Percentiles rank a stretch among this genome's conserved stretches.
Evolutionary conservation across 176 grass and related monocot genomes (phyloP).

Genomic region (Juncus effusus): DNA sequence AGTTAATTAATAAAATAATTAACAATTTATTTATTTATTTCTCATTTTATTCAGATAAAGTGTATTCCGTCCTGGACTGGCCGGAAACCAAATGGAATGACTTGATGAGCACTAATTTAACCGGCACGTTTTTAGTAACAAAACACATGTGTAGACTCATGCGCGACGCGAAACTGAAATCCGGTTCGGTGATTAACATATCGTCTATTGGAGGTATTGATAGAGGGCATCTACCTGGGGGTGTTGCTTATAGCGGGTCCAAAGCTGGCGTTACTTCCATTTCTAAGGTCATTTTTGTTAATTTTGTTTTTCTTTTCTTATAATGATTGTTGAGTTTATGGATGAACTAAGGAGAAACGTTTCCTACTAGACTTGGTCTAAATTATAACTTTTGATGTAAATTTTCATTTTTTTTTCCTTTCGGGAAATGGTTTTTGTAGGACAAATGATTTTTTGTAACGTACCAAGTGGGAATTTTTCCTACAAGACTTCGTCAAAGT

Average conservation of each 20-base stretch:
- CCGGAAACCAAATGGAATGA: conserved; percentile 41
- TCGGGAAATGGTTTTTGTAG: too few relatives aligned
- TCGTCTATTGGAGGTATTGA: conserved; percentile 30
- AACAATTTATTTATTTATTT: background rate
- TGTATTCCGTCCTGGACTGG: conserved; percentile 40
- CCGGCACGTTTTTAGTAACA: conserved; percentile 39
- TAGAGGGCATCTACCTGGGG: conserved; percentile 35
- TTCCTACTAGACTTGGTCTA: background rate
- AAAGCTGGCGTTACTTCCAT: conserved; percentile 33
- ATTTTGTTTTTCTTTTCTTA: background rate
- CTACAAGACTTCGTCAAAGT: too few relatives aligned
- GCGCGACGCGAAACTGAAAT: conserved; percentile 37
- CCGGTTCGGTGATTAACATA: conserved; percentile 40
- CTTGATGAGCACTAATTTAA: conserved; percentile 37
- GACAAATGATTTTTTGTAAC: too few relatives aligned
- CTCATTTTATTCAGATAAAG: conserved; percentile 20
- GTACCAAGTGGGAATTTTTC: too few relatives aligned
- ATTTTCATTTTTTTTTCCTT: background rate
- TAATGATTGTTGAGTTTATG: background rate
- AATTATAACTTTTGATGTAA: background rate
- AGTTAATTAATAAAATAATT: background rate
- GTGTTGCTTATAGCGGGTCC: conserved; percentile 31
- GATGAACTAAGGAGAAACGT: background rate
- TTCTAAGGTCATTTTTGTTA: conserved; percentile 24
- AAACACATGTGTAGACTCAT: conserved; percentile 41